Conservation (phyloP, 805 yeast genomes). For the Teunomyces panamensis region DNA sequence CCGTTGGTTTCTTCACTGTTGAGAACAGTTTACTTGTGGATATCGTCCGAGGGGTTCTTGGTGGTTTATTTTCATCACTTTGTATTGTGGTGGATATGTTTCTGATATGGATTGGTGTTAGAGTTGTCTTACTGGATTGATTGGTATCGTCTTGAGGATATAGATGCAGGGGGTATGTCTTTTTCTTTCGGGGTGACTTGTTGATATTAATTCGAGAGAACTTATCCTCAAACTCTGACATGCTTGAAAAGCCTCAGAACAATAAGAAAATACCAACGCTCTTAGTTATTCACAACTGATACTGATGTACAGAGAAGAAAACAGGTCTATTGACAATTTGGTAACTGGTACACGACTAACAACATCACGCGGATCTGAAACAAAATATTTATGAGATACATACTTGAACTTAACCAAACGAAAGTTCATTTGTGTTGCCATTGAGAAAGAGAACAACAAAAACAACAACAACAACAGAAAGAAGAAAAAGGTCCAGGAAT, state of each 20-base stretch:
- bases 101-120: not conserved
- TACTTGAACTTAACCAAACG: not conserved
- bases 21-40: conserved; percentile 12
- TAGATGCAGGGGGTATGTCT: conserved; percentile 21
- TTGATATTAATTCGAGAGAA: conserved; percentile 31
- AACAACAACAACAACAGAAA: no score
- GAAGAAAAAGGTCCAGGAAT: no score
- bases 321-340: conserved; percentile 7
- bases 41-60: conserved; percentile 17
- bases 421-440: not conserved
- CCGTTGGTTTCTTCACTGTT: conserved; percentile 11
- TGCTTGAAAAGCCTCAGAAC: not conserved
- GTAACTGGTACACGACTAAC: not conserved
- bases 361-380: not conserved
- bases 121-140: not conserved
- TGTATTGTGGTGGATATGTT: not conserved
- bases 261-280: not conserved
- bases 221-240: conserved; percentile 23
- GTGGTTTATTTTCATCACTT: conserved; percentile 2
- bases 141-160: conserved; percentile 9
- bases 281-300: not conserved
- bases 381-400: not conserved
- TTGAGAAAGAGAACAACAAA: not conserved
- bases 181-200: conserved; percentile 20
- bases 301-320: not conserved